Evolutionary conservation across 108 stramenopile species (phyloP), one percentile per base, ranked within the genome.

Genomic region (Stephanodiscus minutulus): DNA sequence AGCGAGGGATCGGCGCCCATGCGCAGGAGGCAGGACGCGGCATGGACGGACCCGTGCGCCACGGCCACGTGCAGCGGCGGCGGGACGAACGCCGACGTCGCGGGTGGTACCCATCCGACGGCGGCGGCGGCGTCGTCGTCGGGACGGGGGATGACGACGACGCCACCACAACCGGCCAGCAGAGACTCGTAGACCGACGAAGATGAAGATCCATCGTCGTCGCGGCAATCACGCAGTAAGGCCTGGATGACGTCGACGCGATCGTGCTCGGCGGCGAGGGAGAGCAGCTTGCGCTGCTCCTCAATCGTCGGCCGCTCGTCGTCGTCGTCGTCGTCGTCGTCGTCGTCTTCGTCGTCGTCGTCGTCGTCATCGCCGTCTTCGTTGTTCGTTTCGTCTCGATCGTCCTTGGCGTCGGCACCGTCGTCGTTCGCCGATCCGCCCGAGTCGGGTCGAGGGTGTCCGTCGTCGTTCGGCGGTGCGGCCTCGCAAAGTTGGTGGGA

Each of bases 211-310:
- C 28, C n/a, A 27, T 31, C 64, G 60, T 66, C 58, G 39, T 39
- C 18, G 13, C 43, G 17, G 33, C 15, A 39, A 39, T 58, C 55
- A 18, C 24, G 43, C 18, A 94, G 46, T 1, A 94, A 77, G 27
- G 82, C 72, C 58, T 94, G 82, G 21, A 94, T 72, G 66, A 94
- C 91, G 65, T 94, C 93, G 17, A 91, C 91, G 12, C 93, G 87
- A 78, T 94, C 91, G 62, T 94, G 93, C 69, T 94, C 91, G 7
- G 89, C 91, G 5, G 93, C 93, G n/a, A 94, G 79, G 24, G 86
- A 67, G 2, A 94, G 69, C 8, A 94, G 76, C 28, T 89, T 87
- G 29, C 84, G 89, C 64, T 90, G 83, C 50, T 94, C 93, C 57
- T 74, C 73, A 12, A 90, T 58, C 9, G 92, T 80, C 20, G 90